Evolutionary conservation across 768 basidiomycete species (phyloP).

Genomic region (Mycena vitilis): DNA sequence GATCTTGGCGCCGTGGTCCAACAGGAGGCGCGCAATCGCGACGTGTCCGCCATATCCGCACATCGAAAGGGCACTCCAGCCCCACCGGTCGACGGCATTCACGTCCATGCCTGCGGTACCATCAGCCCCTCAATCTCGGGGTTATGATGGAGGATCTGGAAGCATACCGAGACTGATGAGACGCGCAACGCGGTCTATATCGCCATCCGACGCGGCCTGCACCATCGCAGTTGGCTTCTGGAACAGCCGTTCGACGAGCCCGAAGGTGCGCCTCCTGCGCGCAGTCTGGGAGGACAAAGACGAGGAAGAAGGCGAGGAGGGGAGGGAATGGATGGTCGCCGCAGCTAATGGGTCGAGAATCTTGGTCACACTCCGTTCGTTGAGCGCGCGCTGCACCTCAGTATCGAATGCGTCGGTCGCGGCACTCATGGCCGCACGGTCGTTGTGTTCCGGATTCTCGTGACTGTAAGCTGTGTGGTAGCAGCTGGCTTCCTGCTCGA

Average conservation of each 20-base stretch:
- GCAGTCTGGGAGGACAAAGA: not conserved
- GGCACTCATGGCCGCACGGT: slow-evolving; percentile 15
- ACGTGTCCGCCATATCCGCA: slow-evolving; percentile 35
- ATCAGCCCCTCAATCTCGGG: not conserved
- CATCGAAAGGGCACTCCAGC: slow-evolving; percentile 38
- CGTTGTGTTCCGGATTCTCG: slow-evolving; percentile 1
- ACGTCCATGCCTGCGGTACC: slow-evolving; percentile 22
- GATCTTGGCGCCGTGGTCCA: slow-evolving; percentile 34
- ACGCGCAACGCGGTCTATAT: slow-evolving; percentile 30
- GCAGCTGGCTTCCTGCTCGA: slow-evolving; percentile 1
- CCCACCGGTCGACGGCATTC: slow-evolving; percentile 29
- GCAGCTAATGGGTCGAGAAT: slow-evolving; percentile 24
- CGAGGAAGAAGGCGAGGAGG: not conserved
- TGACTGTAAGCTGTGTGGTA: not conserved
- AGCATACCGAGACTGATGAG: slow-evolving; percentile 32
- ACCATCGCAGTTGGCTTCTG: slow-evolving; percentile 36
- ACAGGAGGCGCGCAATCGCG: slow-evolving; percentile 34
- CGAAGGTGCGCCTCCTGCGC: slow-evolving; percentile 24
- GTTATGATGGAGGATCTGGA: not conserved
- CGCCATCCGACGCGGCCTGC: slow-evolving; percentile 36
- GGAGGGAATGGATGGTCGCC: slow-evolving; percentile 17
- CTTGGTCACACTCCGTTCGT: slow-evolving; percentile 24
- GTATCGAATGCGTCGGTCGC: slow-evolving; percentile 26
- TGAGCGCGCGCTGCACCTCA: slow-evolving; percentile 20
- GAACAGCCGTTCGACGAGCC: slow-evolving; percentile 34